A percentile compares a stretch with the other conserved stretches of the same genome.
phyloP scores from a whole-genome alignment of 805 yeast species.

The Schwanniomyces yamadae region DNA sequence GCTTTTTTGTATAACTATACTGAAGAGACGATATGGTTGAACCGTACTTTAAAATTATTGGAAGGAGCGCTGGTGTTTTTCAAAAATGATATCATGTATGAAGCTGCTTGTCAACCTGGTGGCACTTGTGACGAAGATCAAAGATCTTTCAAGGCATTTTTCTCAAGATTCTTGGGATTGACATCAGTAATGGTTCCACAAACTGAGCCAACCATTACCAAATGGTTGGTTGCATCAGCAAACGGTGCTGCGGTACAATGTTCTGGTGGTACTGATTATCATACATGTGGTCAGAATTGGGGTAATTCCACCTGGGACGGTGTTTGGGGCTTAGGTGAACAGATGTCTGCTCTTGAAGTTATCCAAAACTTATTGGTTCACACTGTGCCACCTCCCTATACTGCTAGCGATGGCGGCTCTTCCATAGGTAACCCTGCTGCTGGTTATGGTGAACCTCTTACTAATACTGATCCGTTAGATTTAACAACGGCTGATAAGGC shows the following conservation, averaged over 20 bases:
- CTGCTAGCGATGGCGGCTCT: conserved; percentile 65
- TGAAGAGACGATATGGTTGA: conserved; percentile 61
- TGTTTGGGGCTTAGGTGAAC: conserved; percentile 73
- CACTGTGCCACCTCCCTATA: conserved; percentile 57
- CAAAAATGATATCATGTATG: conserved; percentile 37
- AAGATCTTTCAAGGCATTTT: conserved; percentile 86
- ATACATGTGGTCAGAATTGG: conserved; percentile 79
- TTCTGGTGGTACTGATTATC: conserved; percentile 70
- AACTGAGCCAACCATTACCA: conserved; percentile 45
- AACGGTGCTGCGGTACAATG: conserved; percentile 69
- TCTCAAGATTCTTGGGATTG: conserved; percentile 69
- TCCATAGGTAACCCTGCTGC: conserved; percentile 68
- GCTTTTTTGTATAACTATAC: conserved; percentile 81
- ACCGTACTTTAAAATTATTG: conserved; percentile 55
- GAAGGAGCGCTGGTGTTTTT: conserved; percentile 59
- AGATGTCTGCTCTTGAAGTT: conserved; percentile 69
- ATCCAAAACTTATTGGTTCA: conserved; percentile 47
- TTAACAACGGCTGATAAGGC: conserved; percentile 62
- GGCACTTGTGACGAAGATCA: conserved; percentile 77
- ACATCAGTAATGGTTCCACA: conserved; percentile 73
- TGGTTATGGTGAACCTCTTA: conserved; percentile 49
- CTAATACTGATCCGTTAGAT: conserved; percentile 40
- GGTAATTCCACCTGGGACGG: conserved; percentile 54
- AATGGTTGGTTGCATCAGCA: conserved; percentile 41
- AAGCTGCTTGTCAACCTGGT: conserved; percentile 75